A percentile compares a stretch with the other conserved stretches of the same genome.
Conservation (phyloP, 805 yeast species). For the Cyberlindnera bimundalis region DNA sequence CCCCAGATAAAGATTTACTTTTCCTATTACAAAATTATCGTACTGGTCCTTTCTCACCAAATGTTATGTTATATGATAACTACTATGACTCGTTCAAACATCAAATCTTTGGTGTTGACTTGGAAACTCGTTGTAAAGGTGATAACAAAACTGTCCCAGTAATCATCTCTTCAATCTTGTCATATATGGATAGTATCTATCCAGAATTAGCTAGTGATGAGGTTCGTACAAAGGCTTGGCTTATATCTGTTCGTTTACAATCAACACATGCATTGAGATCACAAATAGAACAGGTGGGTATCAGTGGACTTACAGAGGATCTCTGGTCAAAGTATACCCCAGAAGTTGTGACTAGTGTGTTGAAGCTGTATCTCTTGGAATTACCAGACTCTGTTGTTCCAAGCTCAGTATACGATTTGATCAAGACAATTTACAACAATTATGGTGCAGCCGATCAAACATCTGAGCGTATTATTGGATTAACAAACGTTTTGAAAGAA, state of each 20-base stretch:
- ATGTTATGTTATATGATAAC: conserved; percentile 70
- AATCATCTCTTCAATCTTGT: conserved; percentile 57
- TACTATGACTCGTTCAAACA: conserved; percentile 65
- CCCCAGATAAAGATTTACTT: conserved; percentile 65
- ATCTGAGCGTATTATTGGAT: conserved; percentile 49
- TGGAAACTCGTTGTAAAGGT: conserved; percentile 64
- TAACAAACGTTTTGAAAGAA: conserved; percentile 63
- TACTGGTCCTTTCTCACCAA: conserved; percentile 74
- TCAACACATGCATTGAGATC: conserved; percentile 60
- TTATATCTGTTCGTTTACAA: conserved; percentile 56
- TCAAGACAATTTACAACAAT: conserved; percentile 61
- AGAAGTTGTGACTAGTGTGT: conserved; percentile 59
- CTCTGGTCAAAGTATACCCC: conserved; percentile 41
- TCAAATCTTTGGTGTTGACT: conserved; percentile 78
- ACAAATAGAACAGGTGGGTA: conserved; percentile 51
- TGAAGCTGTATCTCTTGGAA: conserved; percentile 73
- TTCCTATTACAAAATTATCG: conserved; percentile 62
- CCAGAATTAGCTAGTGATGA: conserved; percentile 69
- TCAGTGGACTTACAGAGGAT: conserved; percentile 31
- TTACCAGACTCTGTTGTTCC: conserved; percentile 77
- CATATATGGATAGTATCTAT: conserved; percentile 64
- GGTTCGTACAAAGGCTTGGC: conserved; percentile 67
- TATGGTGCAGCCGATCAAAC: conserved; percentile 34
- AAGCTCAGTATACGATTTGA: conserved; percentile 57
- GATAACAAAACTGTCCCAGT: conserved; percentile 73